Base-by-base conservation (phyloP, 352 stramenopile species). In the Saprolegnia parasitica region DNA sequence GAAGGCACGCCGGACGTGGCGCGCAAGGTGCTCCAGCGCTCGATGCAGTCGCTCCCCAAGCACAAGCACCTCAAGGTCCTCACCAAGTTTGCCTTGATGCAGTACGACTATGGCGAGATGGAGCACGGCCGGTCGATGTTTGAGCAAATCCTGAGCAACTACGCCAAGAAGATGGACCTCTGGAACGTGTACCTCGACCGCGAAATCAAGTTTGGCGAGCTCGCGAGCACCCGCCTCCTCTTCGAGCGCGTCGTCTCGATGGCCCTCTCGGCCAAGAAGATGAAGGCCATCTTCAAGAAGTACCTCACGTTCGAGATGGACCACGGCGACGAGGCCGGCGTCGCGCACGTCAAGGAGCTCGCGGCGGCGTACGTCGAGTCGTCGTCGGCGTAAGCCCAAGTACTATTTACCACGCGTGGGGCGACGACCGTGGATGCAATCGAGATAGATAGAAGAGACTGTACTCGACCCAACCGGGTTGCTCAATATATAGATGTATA, bases 281-380 rank as follows among this genome's bases (percentile, higher is more conserved):
- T 99, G 94, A 98, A 98, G 80, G 97, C 95, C 71, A 73, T 98
- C 67, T 99, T 99, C 82, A 98, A 98, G 75, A 98, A 98, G 76
- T 98, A 88, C 79, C 84, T 98, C 70, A 75, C 84, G 26, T 96
- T 98, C 65, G 96, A 99, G 81, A 87, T 98, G 72, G 83, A 90
- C 13, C 86, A 98, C 74, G 96, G 96, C 46, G 84, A 96, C 64
- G 85, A 88, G 58, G 79, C 84, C 11, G 86, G 76, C 57, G 86
- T 96, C 67, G 87, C 96, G 65, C 80, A 88, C 70, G 96, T 99
- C 57, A 98, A 98, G 82, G 83, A 97, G 72, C 81, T 97, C 71
- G 96, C 96, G n/a, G 93, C 92, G 77, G 78, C 88, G 64, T 99
- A 96, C 71, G 94, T 98, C 60, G 86, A 93, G 42, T 49, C 66